Percentiles rank a stretch among this genome's conserved stretches.
These are phyloP conservation scores for Aspergillus pseudoglaucus DNA, from an alignment of 2,329 filamentous ascomycete species.

Conservation along the genomic window DNA sequence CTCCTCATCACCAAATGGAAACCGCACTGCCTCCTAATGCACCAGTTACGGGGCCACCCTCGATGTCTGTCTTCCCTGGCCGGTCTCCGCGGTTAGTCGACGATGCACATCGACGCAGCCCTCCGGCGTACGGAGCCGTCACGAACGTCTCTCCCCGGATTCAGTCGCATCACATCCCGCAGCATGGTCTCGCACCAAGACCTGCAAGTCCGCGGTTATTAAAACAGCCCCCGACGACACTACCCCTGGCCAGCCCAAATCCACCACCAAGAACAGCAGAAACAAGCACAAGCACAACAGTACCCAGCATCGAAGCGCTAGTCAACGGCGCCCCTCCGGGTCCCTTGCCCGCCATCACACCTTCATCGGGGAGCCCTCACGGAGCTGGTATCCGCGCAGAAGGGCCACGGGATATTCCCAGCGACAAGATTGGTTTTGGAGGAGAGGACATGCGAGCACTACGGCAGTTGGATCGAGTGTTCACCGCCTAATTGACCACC, in stretches of 20 bases:
- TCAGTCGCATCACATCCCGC: conserved; percentile 15
- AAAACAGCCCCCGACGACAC: conserved; percentile 17
- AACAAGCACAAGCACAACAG: conserved; percentile 24
- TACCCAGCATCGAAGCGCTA: conserved; percentile 50
- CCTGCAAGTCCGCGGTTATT: conserved; percentile 21
- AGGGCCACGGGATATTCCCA: conserved; percentile 50
- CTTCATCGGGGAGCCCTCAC: conserved; percentile 6
- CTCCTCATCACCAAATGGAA: conserved; percentile 23
- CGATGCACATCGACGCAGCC: conserved; percentile 21
- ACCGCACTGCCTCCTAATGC: conserved; percentile 18
- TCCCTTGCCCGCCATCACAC: conserved; percentile 18
- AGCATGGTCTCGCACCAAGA: conserved; percentile 16
- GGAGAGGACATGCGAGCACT: conserved; percentile 60
- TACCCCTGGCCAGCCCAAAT: conserved; percentile 7
- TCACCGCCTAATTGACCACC: conserved; percentile 25
- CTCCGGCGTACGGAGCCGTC: conserved; percentile 19
- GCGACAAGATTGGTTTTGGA: conserved; percentile 51
- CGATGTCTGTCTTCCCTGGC: conserved; percentile 17
- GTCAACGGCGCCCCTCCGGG: conserved; percentile 33
- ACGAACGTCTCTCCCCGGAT: conserved; percentile 24
- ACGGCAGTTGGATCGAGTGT: conserved; percentile 56
- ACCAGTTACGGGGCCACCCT: conserved; percentile 10
- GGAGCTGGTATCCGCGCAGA: conserved; percentile 16
- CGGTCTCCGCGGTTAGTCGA: conserved; percentile 23
- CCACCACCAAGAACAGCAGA: not conserved